A percentile compares a stretch with the other conserved stretches of the same genome.
phyloP scores from a whole-genome alignment of 306 rosid genomes.

The Corylus heterophylla region DNA sequence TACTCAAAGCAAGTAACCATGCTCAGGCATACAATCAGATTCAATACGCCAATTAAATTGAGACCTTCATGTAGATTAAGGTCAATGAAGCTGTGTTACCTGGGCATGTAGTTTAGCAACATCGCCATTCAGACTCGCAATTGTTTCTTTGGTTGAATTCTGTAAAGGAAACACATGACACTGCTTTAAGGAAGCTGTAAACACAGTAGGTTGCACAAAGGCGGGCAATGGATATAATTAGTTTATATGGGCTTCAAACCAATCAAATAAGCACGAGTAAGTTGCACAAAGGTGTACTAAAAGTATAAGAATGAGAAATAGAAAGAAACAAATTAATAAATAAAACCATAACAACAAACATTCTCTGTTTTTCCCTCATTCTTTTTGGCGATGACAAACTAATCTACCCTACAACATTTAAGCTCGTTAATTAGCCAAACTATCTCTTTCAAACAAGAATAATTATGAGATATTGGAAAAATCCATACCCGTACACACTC shows the following conservation, averaged over 20 bases:
- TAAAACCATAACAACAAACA: neutral
- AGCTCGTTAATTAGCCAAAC: slow-evolving; percentile 12
- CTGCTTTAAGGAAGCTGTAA: slow-evolving; percentile 25
- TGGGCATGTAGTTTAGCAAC: slow-evolving; percentile 48
- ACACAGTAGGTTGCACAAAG: slow-evolving; percentile 14
- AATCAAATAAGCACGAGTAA: neutral
- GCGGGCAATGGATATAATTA: neutral
- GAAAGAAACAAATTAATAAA: neutral
- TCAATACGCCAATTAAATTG: slow-evolving; percentile 17
- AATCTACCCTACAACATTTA: slow-evolving; percentile 14
- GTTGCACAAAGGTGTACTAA: neutral
- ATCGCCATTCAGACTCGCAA: slow-evolving; percentile 47
- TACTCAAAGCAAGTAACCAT: neutral
- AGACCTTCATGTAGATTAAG: slow-evolving; percentile 24
- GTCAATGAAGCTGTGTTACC: slow-evolving; percentile 48
- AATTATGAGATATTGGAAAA: neutral
- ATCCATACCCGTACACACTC: neutral
- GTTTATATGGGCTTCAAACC: neutral
- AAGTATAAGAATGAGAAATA: neutral
- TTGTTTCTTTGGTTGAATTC: slow-evolving; percentile 52
- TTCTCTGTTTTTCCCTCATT: neutral
- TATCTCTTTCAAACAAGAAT: slow-evolving; percentile 7
- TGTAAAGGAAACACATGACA: slow-evolving; percentile 41
- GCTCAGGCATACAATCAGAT: neutral
- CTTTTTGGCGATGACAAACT: neutral